These are phyloP conservation scores for Sporobolomyces phaffii DNA, from an alignment of 768 basidiomycete genomes.

Conservation along the genomic window DNA sequence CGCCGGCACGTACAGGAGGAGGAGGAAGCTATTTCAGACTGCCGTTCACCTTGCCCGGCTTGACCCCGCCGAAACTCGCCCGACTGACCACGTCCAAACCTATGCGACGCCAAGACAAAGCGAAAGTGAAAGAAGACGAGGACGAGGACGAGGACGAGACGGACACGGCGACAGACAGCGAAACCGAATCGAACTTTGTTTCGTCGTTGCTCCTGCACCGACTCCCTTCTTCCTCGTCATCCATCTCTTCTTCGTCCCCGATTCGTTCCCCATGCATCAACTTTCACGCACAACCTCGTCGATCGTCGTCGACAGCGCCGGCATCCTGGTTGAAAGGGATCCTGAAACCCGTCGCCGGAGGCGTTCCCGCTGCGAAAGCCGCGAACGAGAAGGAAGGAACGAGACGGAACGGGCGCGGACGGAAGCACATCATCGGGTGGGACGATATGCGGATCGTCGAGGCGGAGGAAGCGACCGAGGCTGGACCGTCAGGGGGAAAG, in stretches of 20 bases:
- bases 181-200: slow-evolving; percentile 17
- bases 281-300: background rate
- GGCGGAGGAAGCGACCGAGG: background rate
- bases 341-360: slow-evolving; percentile 14
- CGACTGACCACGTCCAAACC: background rate
- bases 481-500: background rate
- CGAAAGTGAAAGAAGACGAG: background rate
- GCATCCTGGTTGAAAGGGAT: slow-evolving; percentile 7
- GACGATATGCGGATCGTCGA: slow-evolving; percentile 3
- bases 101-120: background rate
- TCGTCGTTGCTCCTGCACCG: background rate
- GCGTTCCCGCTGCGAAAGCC: background rate
- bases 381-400: slow-evolving; percentile 22
- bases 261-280: background rate
- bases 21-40: background rate
- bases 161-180: slow-evolving; percentile 24
- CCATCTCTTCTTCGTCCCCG: background rate
- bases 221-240: background rate
- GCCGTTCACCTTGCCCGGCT: background rate
- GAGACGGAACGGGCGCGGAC: slow-evolving; percentile 19
- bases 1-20: background rate
- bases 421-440: slow-evolving; percentile 23
- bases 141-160: background rate
- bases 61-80: background rate
- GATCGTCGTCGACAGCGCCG: background rate